These are phyloP conservation scores for Fusarium bactridioides DNA, from an alignment of 2,329 filamentous ascomycete genomes.

Conservation along the genomic window DNA sequence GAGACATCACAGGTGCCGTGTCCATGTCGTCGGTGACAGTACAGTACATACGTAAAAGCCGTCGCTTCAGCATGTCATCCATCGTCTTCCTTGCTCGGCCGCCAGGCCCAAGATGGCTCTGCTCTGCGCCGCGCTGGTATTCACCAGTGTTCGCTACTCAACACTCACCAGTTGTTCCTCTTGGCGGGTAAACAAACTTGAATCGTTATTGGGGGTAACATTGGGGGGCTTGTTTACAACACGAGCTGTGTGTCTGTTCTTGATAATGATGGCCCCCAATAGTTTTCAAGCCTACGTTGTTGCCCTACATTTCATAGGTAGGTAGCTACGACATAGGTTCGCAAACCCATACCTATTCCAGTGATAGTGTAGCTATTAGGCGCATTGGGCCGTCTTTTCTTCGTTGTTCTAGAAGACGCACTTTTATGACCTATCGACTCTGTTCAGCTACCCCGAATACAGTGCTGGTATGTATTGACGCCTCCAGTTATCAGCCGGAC, in stretches of 20 bases:
- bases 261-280: background rate
- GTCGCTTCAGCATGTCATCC: conserved; percentile 34
- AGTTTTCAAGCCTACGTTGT: background rate
- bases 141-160: conserved; percentile 2
- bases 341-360: conserved; percentile 7
- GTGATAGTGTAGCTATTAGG: background rate
- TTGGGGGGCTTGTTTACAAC: background rate
- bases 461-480: background rate
- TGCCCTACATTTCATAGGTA: background rate
- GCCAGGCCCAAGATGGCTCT: conserved; percentile 13
- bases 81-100: conserved; percentile 27
- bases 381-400: background rate
- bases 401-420: conserved; percentile 18
- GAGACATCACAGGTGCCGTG: conserved; percentile 36
- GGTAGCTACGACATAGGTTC: background rate
- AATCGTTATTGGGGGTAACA: background rate
- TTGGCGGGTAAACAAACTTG: background rate
- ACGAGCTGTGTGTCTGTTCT: background rate
- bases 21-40: conserved; percentile 38
- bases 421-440: conserved; percentile 1
- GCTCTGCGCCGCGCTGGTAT: background rate
- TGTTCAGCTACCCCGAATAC: background rate
- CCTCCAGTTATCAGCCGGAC: background rate
- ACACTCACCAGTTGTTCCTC: background rate
- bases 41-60: background rate